Conservation (phyloP, 2,329 filamentous ascomycete genomes). For the Dactylella cylindrospora region DNA sequence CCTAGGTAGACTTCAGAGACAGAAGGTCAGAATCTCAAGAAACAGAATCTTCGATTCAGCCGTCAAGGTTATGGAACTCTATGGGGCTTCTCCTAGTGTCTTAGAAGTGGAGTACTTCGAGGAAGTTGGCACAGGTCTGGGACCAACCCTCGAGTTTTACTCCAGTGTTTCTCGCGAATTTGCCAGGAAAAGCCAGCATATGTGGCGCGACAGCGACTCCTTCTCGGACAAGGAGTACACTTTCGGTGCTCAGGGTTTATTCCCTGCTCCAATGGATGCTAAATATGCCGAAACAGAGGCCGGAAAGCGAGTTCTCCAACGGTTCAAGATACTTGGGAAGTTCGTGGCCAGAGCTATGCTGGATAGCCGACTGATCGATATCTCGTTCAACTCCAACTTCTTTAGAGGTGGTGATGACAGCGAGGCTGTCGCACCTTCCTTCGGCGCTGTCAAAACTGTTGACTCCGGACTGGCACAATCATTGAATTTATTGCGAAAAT, state of each 20-base stretch:
- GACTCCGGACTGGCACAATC: slow-evolving; percentile 84
- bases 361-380: slow-evolving; percentile 94
- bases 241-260: slow-evolving; percentile 79
- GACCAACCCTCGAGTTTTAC: slow-evolving; percentile 96
- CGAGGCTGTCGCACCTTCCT: slow-evolving; percentile 69
- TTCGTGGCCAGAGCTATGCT: slow-evolving; percentile 98
- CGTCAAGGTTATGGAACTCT: slow-evolving; percentile 97
- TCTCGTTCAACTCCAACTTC: slow-evolving; percentile 96
- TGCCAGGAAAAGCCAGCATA: slow-evolving; percentile 91
- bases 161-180: slow-evolving; percentile 97
- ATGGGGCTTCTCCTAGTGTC: slow-evolving; percentile 93
- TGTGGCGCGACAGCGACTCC: slow-evolving; percentile 90
- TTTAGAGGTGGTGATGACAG: slow-evolving; percentile 81
- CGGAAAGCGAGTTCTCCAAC: slow-evolving; percentile 80
- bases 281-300: slow-evolving; percentile 72
- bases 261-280: slow-evolving; percentile 84
- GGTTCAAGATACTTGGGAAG: slow-evolving; percentile 92
- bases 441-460: slow-evolving; percentile 85
- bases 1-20: slow-evolving; percentile 84
- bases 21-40: slow-evolving; percentile 96
- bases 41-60: slow-evolving; percentile 95
- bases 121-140: slow-evolving; percentile 92
- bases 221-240: slow-evolving; percentile 75
- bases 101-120: slow-evolving; percentile 98
- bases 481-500: slow-evolving; percentile 81